These are phyloP conservation scores for Choiromyces venosus DNA, from an alignment of 495 filamentous ascomycete species.

Conservation along the genomic window DNA sequence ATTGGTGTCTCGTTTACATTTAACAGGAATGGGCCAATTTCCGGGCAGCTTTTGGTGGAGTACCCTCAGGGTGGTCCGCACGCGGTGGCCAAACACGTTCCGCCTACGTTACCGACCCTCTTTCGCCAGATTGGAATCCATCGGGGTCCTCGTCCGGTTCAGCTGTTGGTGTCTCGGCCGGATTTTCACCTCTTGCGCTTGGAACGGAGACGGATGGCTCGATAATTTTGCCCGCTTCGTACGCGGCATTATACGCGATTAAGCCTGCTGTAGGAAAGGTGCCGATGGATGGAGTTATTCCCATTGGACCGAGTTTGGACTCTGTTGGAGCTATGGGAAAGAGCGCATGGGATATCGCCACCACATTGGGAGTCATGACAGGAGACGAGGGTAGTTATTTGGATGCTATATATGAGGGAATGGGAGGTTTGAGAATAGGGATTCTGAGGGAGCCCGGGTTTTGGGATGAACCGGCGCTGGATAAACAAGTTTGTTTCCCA, in stretches of 20 bases:
- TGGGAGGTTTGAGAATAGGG: conserved; percentile 17
- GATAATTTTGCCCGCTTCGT: conserved; percentile 44
- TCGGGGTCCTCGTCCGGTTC: conserved; percentile 51
- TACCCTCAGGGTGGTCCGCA: conserved; percentile 48
- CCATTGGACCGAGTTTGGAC: conserved; percentile 41
- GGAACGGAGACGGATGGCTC: conserved; percentile 51
- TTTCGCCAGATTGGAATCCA: conserved; percentile 44
- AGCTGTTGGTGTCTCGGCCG: conserved; percentile 48
- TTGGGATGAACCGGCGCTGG: conserved; percentile 2
- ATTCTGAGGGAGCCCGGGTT: conserved; percentile 7
- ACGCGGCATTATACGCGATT: conserved; percentile 47
- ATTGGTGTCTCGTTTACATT: background rate
- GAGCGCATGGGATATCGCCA: conserved; percentile 39
- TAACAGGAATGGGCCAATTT: conserved; percentile 39
- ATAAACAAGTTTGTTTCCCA: background rate
- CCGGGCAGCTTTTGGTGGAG: conserved; percentile 36
- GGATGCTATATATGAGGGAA: conserved; percentile 26
- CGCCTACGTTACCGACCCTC: conserved; percentile 45
- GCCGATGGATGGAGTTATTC: conserved; percentile 41
- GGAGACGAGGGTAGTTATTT: conserved; percentile 26
- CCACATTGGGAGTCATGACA: conserved; percentile 35
- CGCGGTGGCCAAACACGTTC: conserved; percentile 47
- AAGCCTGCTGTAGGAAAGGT: conserved; percentile 43
- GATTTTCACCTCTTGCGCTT: conserved; percentile 47
- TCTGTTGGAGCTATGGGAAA: conserved; percentile 44